phyloP scores from a whole-genome alignment of 805 yeast species.

The Saturnispora besseyi region DNA sequence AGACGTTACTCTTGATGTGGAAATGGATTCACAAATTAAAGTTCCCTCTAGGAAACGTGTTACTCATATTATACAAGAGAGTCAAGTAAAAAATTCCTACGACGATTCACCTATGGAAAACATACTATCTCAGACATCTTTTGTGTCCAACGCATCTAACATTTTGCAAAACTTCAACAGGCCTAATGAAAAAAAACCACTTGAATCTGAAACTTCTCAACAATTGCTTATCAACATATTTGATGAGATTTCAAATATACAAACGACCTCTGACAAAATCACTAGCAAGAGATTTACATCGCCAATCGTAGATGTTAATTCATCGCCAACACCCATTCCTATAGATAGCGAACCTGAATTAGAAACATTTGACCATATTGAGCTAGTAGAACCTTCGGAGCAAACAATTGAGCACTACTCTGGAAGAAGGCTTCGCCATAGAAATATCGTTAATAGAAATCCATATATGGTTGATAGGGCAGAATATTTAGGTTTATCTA shows the following conservation, averaged over 20 bases:
- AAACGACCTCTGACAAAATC: background rate
- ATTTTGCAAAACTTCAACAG: background rate
- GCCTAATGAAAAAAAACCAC: background rate
- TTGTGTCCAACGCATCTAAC: background rate
- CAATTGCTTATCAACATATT: background rate
- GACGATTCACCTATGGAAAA: background rate
- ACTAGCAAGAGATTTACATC: background rate
- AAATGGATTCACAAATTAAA: conserved; percentile 1
- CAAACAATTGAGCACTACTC: background rate
- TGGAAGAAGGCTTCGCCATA: conserved; percentile 10
- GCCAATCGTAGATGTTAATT: background rate
- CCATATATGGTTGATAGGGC: conserved; percentile 30
- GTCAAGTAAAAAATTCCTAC: background rate
- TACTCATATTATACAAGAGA: background rate
- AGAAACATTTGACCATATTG: background rate
- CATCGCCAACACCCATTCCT: background rate
- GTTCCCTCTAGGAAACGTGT: background rate
- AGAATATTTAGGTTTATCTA: conserved; percentile 25
- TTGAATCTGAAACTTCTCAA: background rate
- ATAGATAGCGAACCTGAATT: background rate
- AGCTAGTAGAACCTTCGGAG: background rate
- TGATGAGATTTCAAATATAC: conserved; percentile 3
- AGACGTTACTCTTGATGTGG: background rate
- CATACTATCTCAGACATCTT: background rate
- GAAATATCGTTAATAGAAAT: conserved; percentile 14